phyloP scores from a whole-genome alignment of 805 yeast genomes.

The Komagataella phaffii region DNA sequence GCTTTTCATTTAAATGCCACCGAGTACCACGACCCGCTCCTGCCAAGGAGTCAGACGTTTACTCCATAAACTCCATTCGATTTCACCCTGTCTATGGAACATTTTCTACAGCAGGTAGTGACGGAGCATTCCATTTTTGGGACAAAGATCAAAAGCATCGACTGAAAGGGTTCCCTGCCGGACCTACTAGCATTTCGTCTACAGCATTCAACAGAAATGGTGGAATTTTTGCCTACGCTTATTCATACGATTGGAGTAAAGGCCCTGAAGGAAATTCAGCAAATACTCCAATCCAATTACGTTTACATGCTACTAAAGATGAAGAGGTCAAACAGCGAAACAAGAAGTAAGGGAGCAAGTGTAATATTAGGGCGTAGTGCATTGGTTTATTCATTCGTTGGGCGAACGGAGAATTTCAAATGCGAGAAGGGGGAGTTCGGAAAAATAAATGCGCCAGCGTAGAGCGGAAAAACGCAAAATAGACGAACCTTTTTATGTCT shows the following conservation, averaged over 20 bases:
- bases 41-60: slow-evolving; percentile 51
- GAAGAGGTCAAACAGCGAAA: slow-evolving; percentile 64
- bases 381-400: background rate
- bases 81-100: slow-evolving; percentile 91
- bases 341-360: slow-evolving; percentile 3
- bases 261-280: slow-evolving; percentile 71
- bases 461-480: background rate
- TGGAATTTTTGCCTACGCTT: slow-evolving; percentile 75
- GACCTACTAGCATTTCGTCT: slow-evolving; percentile 57
- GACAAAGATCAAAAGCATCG: slow-evolving; percentile 87
- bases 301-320: slow-evolving; percentile 75
- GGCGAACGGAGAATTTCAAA: background rate
- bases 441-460: background rate
- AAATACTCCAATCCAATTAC: slow-evolving; percentile 61
- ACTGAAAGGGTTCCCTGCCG: slow-evolving; percentile 63
- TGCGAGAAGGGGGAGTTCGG: background rate
- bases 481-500: too few species aligned
- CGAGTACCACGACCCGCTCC: slow-evolving; percentile 49
- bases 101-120: slow-evolving; percentile 87
- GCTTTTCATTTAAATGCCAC: slow-evolving; percentile 92
- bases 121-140: slow-evolving; percentile 92
- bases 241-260: slow-evolving; percentile 92
- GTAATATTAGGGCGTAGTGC: background rate
- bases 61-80: slow-evolving; percentile 64
- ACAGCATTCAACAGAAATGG: slow-evolving; percentile 79